Percentiles rank a stretch among this genome's conserved stretches.
Evolutionary conservation across 2,329 filamentous ascomycete species (phyloP).

Genomic region (Cladophialophora bantiana): DNA sequence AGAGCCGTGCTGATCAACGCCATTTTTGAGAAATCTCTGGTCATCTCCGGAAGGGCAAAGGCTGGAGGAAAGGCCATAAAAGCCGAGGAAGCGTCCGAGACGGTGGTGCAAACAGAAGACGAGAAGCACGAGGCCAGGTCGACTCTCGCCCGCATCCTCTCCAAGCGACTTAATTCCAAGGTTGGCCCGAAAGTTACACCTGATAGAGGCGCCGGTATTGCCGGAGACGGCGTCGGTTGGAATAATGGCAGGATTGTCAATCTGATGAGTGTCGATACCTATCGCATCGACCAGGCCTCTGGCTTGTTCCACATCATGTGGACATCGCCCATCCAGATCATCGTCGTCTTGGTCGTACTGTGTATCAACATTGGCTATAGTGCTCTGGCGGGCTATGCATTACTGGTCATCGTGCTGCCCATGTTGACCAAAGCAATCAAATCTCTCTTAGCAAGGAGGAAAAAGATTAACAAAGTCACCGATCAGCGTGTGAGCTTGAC

Average conservation of each 20-base stretch:
- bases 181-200: conserved; percentile 48
- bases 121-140: conserved; percentile 46
- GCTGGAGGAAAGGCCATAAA: conserved; percentile 72
- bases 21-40: conserved; percentile 93
- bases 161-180: conserved; percentile 51
- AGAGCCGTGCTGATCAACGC: conserved; percentile 82
- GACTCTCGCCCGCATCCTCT: conserved; percentile 39
- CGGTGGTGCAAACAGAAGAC: conserved; percentile 54
- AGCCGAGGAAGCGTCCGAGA: conserved; percentile 58
- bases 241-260: conserved; percentile 91
- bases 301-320: conserved; percentile 91
- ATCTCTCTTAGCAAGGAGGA: conserved; percentile 75
- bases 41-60: conserved; percentile 83
- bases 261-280: conserved; percentile 93
- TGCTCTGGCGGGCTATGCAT: conserved; percentile 83
- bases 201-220: conserved; percentile 57
- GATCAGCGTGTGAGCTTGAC: conserved; percentile 90
- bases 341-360: conserved; percentile 80
- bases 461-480: conserved; percentile 88
- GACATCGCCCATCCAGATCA: conserved; percentile 79
- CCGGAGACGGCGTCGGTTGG: conserved; percentile 81
- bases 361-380: conserved; percentile 89
- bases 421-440: conserved; percentile 78
- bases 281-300: conserved; percentile 86
- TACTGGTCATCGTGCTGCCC: conserved; percentile 80